Evolutionary conservation across 768 basidiomycete species (phyloP), one percentile per base, ranked within the genome.

Genomic region (Boletus sp.): DNA sequence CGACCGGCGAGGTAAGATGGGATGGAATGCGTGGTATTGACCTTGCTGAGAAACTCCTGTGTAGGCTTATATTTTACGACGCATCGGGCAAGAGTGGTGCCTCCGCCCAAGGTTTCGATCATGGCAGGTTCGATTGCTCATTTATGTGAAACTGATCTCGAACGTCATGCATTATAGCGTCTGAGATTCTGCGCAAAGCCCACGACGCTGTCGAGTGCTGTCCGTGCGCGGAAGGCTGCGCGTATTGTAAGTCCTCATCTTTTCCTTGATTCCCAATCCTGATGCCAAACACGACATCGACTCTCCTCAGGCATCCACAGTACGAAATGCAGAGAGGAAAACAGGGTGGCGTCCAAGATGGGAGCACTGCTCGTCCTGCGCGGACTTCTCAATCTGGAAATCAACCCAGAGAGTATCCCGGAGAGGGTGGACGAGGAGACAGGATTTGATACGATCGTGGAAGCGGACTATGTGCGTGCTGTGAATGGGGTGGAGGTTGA

Each of bases 11-110:
- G 69, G 65, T 60, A 47, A 46, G 64, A 57, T 13, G 37, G 11
- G 2, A 13, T 23, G 7, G 27, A 0, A 11, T 5, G 23, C 13
- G 3, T n/a, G 7, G 3, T 1, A n/a, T 34, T 7, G 25, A n/a
- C 32, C 14, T 25, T 5, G 34, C 46, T 46, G 35, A 53, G 11
- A 35, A 10, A 14, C 7, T 43, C 23, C 23, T 29, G 3, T 13
- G 40, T 19, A 91, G 91, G 58, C 71, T 96, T 21, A 84, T 94
- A 37, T 88, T 95, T 62, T 93, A 90, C 61, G 93, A 94, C 56
- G 68, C 77, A 19, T 73, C 81, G 9, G 88, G 86, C 1, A 83
- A 81, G 61, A 86, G 87, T 17, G 87, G 89, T 0, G 75, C 88
- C 7, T 81, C 88, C 30, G 80, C 83, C 3, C 90, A 85, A 63